Evolutionary conservation across 352 stramenopile species (phyloP), one percentile per base, ranked within the genome.

Genomic region (Phytophthora capsici): DNA sequence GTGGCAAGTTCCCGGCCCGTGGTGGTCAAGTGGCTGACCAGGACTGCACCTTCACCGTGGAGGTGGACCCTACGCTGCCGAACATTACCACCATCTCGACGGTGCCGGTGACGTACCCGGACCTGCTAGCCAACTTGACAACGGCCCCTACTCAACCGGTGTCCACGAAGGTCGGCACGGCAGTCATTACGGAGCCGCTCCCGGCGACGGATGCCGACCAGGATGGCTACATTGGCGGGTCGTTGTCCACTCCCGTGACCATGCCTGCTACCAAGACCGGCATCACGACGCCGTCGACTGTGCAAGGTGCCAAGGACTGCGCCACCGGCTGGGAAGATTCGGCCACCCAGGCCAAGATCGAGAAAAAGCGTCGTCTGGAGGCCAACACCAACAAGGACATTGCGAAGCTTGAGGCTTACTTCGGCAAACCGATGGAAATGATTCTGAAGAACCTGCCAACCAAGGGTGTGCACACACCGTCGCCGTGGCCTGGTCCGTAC

Each of bases 401-500:
- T 14, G 54, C 60, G 22, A 66, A 75, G 30, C 55, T 75, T 13
- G 59, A 69, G 34, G 54, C 58, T 7, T 57, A 70, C 59, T 73
- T 70, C 20, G 59, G 59, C 34, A 59, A 28, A 1, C n/a, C n/a
- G 36, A 69, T 73, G 66, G 69, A 69, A 43, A 68, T 40, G 48
- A 64, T 6, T 3, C 41, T 77, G 6, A 63, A 62, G 16, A 58
- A 75, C 34, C 54, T 78, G 2, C 57, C 66, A 2, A 79, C 50
- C 1, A 4, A 20, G 9, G 62, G 49, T 20, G 54, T 66, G n/a
- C 34, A 37, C 34, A 46, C 38, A 6, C 63, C 63, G 2, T 55
- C 58, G 19, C 77, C 77, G 16, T 89, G 80, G 80, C 44, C 75
- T 2, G 70, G 69, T 49, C 77, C 73, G 57, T 90, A 89, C 75